Base-by-base conservation (phyloP, 345 rosid genomes). In the Physaria fendleri region DNA sequence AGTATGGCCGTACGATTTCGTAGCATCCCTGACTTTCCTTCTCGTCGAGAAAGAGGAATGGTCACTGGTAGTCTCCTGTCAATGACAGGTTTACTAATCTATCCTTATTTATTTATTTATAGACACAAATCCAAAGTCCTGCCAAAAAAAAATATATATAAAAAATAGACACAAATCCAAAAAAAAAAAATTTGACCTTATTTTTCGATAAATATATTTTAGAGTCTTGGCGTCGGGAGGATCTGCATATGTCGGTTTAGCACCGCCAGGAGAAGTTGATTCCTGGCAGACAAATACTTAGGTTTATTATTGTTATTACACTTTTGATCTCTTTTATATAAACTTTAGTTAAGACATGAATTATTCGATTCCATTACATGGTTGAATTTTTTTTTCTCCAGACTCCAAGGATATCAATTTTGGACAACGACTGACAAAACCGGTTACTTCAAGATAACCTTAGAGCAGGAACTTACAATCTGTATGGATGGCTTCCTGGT, bases 281-380 rank as follows among this genome's bases (percentile, higher is more conserved):
- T 87, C 97, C 3, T 93, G 95, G 97, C 94, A 89, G 74, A 78
- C 66, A 38, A 83, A 93, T 12, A 62, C 82, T 50, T 81, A 89
- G 93, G 96, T 86, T 8, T 42, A 1, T 51, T 17, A 35, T 34
- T 52, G 30, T 48, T 17, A 18, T 25, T 55, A 45, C 33, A 40
- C 20, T 59, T 58, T 58, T 20, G 13, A 18, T 17, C 18, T 13
- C 18, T 41, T 32, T 21, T 43, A 15, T 37, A 46, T 41, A 6
- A n/a, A 8, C 21, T 38, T 63, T 9, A 21, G 24, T 22, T 17
- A 13, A 38, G 25, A 49, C 10, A n/a, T 35, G 25, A 25, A 2
- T 34, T 3, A 50, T 23, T n/a, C n/a, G n/a, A n/a, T n/a, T n/a
- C 16, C 2, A 14, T 15, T 23, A 32, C 48, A n/a, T 41, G 44